Conservation (phyloP, 1,284 basidiomycete species). For the Trichosporon coremiiforme region DNA sequence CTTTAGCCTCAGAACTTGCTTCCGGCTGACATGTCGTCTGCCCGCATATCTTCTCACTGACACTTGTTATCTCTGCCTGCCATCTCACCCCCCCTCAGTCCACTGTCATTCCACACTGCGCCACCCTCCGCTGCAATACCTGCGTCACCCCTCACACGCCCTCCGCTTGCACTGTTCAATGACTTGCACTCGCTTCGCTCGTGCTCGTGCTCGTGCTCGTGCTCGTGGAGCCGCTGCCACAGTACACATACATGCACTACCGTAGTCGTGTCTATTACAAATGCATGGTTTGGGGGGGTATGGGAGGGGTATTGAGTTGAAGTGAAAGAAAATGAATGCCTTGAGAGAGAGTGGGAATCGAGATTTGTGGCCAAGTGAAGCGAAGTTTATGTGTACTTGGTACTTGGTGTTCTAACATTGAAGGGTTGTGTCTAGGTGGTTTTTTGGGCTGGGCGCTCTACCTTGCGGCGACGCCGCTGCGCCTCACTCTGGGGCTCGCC, state of each 20-base stretch:
- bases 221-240: neutral
- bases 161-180: neutral
- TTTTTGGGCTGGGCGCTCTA: neutral
- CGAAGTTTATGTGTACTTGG: neutral
- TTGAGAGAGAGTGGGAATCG: neutral
- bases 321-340: slow-evolving; percentile 14
- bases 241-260: slow-evolving; percentile 28
- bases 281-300: slow-evolving; percentile 17
- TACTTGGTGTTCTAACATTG: neutral
- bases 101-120: too few relatives aligned
- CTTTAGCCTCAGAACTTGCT: too few relatives aligned
- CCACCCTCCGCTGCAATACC: too few relatives aligned
- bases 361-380: neutral
- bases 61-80: too few relatives aligned
- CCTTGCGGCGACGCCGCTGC: neutral
- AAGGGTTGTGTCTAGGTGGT: neutral
- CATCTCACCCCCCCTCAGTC: too few relatives aligned
- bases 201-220: slow-evolving; percentile 4
- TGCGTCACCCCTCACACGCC: neutral
- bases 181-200: neutral
- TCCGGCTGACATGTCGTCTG: too few relatives aligned
- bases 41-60: too few relatives aligned
- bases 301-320: slow-evolving; percentile 5
- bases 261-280: slow-evolving; percentile 16
- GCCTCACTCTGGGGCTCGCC: too few relatives aligned